These are phyloP conservation scores for Endoconidiophora polonica DNA, from an alignment of 2,329 filamentous ascomycete genomes.

Conservation along the genomic window DNA sequence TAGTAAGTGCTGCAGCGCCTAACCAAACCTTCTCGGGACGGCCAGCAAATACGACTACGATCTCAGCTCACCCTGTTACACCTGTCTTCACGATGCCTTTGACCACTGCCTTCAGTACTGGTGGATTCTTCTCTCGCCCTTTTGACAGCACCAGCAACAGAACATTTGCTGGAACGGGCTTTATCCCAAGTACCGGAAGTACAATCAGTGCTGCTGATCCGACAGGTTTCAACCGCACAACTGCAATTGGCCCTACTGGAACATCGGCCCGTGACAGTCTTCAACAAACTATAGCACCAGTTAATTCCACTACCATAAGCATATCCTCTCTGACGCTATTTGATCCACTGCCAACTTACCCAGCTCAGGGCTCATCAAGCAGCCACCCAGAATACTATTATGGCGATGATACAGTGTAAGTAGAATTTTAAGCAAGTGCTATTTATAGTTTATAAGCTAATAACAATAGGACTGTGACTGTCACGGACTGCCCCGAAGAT, in stretches of 20 bases:
- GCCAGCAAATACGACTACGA: no score
- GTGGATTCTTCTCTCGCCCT: neutral
- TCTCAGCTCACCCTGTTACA: no score
- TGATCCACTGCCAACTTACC: neutral
- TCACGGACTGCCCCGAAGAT: conserved; percentile 4
- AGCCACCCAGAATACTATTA: neutral
- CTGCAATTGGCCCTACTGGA: neutral
- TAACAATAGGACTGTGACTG: conserved; percentile 1
- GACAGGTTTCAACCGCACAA: conserved; percentile 5
- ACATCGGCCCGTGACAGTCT: neutral
- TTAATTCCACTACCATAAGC: neutral
- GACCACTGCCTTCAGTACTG: no score
- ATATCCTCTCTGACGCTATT: conserved; percentile 4
- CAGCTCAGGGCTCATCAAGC: neutral
- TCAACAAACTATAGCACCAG: neutral
- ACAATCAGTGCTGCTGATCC: conserved; percentile 5
- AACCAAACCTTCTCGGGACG: no score
- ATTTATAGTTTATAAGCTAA: neutral
- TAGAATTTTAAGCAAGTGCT: neutral
- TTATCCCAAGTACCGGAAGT: neutral
- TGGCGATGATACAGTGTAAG: conserved; percentile 3
- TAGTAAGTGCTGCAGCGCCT: no score
- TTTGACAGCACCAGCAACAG: neutral
- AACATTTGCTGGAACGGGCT: neutral
- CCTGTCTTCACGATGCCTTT: no score